Evolutionary conservation across 2,329 filamentous ascomycete species (phyloP), one percentile per base, ranked within the genome.

Genomic region (Didymosphaeria variabile): DNA sequence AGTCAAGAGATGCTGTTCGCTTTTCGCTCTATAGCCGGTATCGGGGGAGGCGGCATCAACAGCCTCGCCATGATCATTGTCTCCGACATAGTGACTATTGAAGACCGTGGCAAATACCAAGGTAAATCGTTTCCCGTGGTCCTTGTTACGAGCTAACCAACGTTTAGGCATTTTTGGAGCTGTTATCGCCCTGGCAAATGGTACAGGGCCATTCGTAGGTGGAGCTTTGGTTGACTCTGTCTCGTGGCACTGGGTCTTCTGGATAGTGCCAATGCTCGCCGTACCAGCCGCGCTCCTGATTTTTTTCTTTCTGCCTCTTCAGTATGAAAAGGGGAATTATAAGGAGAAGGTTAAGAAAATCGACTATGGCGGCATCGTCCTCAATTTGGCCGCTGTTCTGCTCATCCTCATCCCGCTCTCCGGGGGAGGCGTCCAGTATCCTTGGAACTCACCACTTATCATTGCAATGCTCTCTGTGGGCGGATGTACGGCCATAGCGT

Each of bases 231-330:
- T 92, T 23, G 92, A 90, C 0, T 91, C 86, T 73, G 82, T 83
- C 10, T 86, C 84, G 1, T 93, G 91, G 91, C 83, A 89, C 21
- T 85, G 86, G 40, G 91, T 92, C 55, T 92, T 92, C 79, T 92
- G 89, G 87, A 81, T 93, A 0, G 90, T 92, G 70, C 86, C 87
- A 0, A 89, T 84, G 0, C 82, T 92, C 15, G 87, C 87, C 0
- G 88, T 84, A 3, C 70, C 84, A 0, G 87, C 85, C 0, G 80
- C 83, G 1, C 31, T 88, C 0, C 82, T 87, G 0, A 83, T 90
- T 23, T 85, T 86, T 64, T 86, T 91, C 67, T 79, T 91, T 21
- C 82, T 92, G 7, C 88, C 88, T 0, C 81, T 82, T 4, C 67
- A 82, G 49, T 40, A 62, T 38, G 57, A 59, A 42, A 56, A 36